phyloP scores from a whole-genome alignment of 495 filamentous ascomycete species.

The Neurospora africana region DNA sequence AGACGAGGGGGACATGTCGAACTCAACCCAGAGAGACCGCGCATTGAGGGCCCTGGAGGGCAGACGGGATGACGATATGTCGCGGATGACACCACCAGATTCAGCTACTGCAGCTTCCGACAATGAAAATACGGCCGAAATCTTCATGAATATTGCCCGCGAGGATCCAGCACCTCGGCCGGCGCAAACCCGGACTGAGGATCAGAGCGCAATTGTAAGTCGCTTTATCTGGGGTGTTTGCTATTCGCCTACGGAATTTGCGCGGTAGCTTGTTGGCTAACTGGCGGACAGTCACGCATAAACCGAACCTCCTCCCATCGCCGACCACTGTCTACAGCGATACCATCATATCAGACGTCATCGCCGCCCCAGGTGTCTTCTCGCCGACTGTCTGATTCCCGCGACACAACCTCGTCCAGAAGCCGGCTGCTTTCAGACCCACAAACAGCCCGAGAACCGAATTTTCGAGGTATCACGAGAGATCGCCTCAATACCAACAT shows the following conservation, averaged over 20 bases:
- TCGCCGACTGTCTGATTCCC: slow-evolving; percentile 37
- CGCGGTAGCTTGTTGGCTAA: slow-evolving; percentile 2
- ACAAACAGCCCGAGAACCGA: slow-evolving; percentile 19
- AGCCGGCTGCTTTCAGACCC: slow-evolving; percentile 20
- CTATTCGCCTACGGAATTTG: neutral
- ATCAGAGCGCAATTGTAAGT: slow-evolving; percentile 33
- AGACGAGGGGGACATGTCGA: slow-evolving; percentile 26
- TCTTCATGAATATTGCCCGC: slow-evolving; percentile 43
- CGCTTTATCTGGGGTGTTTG: neutral
- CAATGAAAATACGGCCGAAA: slow-evolving; percentile 39
- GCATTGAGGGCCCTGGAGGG: slow-evolving; percentile 41
- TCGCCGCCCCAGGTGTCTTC: slow-evolving; percentile 25
- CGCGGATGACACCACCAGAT: slow-evolving; percentile 30
- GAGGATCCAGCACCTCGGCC: slow-evolving; percentile 34
- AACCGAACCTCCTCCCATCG: slow-evolving; percentile 24
- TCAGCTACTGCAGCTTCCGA: slow-evolving; percentile 29
- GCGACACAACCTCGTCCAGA: slow-evolving; percentile 24
- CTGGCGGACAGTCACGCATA: slow-evolving; percentile 28
- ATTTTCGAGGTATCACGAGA: neutral
- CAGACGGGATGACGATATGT: slow-evolving; percentile 26
- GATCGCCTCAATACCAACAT: neutral
- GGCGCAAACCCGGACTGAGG: slow-evolving; percentile 17
- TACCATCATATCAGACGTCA: slow-evolving; percentile 26
- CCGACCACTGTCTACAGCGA: slow-evolving; percentile 35
- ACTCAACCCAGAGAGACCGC: slow-evolving; percentile 36